phyloP scores from a whole-genome alignment of 805 yeast species.

The Cyberlindnera galapagoensis region DNA sequence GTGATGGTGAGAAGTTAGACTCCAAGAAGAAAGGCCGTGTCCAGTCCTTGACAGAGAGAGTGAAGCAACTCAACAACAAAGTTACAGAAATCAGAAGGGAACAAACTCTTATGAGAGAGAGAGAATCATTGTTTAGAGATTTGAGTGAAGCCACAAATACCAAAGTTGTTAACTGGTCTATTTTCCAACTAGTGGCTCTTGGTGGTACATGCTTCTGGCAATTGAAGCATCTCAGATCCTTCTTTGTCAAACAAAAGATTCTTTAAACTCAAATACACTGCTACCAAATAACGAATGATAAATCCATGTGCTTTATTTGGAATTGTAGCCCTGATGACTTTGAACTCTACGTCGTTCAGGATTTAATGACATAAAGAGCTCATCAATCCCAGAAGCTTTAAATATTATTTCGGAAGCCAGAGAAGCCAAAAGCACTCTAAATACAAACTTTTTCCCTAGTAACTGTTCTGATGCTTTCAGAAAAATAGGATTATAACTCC shows the following conservation, averaged over 20 bases:
- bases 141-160: conserved; percentile 63
- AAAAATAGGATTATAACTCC: too few species aligned
- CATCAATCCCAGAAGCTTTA: too few species aligned
- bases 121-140: conserved; percentile 70
- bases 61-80: conserved; percentile 49
- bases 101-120: conserved; percentile 62
- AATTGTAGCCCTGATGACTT: too few species aligned
- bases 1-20: conserved; percentile 59
- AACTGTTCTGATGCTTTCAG: too few species aligned
- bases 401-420: too few species aligned
- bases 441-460: too few species aligned
- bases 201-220: conserved; percentile 69
- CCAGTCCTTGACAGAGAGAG: conserved; percentile 47
- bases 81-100: conserved; percentile 57
- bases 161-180: conserved; percentile 68
- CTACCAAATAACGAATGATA: too few species aligned
- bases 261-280: too few species aligned
- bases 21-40: conserved; percentile 57
- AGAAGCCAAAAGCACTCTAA: too few species aligned
- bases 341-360: neutral
- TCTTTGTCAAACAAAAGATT: conserved; percentile 72
- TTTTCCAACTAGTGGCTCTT: conserved; percentile 58
- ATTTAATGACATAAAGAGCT: neutral
- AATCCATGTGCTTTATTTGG: too few species aligned
- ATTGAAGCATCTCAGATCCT: conserved; percentile 63